Percentiles rank a stretch among this genome's conserved stretches.
Conservation (phyloP, 2,329 filamentous ascomycete genomes). For the Waltergamsia citrina region DNA sequence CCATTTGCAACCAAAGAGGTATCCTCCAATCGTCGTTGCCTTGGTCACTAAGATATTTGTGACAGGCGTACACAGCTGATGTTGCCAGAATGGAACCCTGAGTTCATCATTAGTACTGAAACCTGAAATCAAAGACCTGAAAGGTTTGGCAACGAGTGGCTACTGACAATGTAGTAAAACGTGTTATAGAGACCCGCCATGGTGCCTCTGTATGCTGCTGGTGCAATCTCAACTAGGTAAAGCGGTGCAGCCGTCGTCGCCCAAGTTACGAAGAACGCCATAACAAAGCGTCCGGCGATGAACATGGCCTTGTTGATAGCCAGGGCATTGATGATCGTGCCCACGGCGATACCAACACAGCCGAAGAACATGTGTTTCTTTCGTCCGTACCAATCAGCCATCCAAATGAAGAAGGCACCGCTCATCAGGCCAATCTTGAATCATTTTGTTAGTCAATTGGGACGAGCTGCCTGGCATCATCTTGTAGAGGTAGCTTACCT, state of each 20-base stretch:
- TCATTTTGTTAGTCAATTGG: not conserved
- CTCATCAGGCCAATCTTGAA: conserved; percentile 29
- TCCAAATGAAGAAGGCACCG: conserved; percentile 30
- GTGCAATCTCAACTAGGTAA: conserved; percentile 51
- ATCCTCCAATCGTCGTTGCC: conserved; percentile 18
- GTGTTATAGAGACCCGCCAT: conserved; percentile 44
- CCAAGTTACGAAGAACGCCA: conserved; percentile 45
- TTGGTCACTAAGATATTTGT: not conserved
- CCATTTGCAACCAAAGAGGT: conserved; percentile 22
- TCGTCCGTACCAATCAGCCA: conserved; percentile 33
- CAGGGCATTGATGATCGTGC: conserved; percentile 37
- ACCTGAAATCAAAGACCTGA: too few species aligned
- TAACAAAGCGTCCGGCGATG: conserved; percentile 39
- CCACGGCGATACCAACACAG: conserved; percentile 36
- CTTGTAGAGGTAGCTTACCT: conserved; percentile 7
- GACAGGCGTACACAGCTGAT: not conserved
- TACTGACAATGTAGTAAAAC: conserved; percentile 27
- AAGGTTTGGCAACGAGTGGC: too few species aligned
- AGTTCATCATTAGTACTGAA: conserved; percentile 1
- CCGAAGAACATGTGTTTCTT: conserved; percentile 32
- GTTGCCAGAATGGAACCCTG: conserved; percentile 1
- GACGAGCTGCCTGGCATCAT: not conserved
- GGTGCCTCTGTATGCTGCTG: conserved; percentile 47
- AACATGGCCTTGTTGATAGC: conserved; percentile 33
- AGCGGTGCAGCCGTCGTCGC: conserved; percentile 46